Evolutionary conservation across 176 grass and related monocot genomes (phyloP).

Genomic region (Aegilops sharonensis): DNA sequence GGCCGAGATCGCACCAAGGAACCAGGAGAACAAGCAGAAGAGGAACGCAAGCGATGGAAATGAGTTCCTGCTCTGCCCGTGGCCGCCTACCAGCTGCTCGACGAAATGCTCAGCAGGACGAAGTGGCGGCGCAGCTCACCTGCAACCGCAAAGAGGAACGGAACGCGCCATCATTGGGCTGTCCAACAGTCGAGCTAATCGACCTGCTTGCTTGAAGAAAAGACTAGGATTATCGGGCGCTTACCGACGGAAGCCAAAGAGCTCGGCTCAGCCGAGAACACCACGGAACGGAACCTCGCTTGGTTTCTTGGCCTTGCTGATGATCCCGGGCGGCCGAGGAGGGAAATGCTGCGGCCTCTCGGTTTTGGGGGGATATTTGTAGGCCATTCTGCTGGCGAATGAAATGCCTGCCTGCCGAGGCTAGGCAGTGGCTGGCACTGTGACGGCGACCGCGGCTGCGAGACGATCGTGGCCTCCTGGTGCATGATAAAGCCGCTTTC

Average conservation of each 20-base stretch:
- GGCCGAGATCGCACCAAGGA: neutral
- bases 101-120: constrained; percentile 17
- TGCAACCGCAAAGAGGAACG: neutral
- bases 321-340: neutral
- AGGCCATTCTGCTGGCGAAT: neutral
- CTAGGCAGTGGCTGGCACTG: constrained; percentile 2
- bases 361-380: neutral
- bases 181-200: neutral
- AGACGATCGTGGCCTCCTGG: constrained; percentile 6
- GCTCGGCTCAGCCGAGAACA: neutral
- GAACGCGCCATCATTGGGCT: neutral
- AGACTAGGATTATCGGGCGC: neutral
- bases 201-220: neutral
- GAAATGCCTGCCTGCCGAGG: neutral
- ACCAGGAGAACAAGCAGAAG: neutral
- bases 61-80: neutral
- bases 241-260: constrained; percentile 16
- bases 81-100: constrained; percentile 30
- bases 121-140: neutral
- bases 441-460: neutral
- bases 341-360: neutral
- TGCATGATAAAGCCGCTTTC: constrained; percentile 2
- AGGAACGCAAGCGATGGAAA: neutral
- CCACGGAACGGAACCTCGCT: neutral
- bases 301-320: neutral